Conservation (phyloP, 331 rosid species). For the Rhamnella rubrinervis region DNA sequence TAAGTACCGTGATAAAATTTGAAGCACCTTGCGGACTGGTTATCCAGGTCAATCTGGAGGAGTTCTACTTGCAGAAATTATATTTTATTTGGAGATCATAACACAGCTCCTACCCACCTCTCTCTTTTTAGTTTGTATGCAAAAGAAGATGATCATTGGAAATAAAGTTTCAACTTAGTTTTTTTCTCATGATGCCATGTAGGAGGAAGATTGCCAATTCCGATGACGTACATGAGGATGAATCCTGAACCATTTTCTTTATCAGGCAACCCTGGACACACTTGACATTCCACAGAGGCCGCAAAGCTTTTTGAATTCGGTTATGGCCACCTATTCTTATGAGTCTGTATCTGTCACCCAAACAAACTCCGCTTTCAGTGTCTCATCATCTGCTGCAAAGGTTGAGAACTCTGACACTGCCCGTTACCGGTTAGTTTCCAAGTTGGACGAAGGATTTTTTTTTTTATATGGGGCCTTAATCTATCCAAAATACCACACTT, state of each 20-base stretch:
- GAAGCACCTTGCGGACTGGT: slow-evolving; percentile 89
- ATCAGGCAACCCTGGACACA: slow-evolving; percentile 68
- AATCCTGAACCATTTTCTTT: slow-evolving; percentile 51
- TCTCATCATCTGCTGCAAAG: slow-evolving; percentile 32
- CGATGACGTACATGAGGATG: slow-evolving; percentile 98
- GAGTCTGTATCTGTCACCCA: slow-evolving; percentile 34
- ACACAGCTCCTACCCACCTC: slow-evolving; percentile 53
- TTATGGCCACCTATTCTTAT: slow-evolving; percentile 56
- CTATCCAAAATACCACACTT: too few relatives aligned
- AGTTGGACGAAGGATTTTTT: slow-evolving; percentile 40
- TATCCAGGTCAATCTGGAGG: slow-evolving; percentile 91
- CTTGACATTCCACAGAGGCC: slow-evolving; percentile 79
- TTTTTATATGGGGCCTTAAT: too few relatives aligned
- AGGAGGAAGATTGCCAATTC: slow-evolving; percentile 87
- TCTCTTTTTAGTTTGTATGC: neutral
- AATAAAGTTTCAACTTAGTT: neutral
- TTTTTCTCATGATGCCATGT: slow-evolving; percentile 22
- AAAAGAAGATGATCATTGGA: neutral
- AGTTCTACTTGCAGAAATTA: slow-evolving; percentile 63
- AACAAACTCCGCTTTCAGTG: slow-evolving; percentile 48
- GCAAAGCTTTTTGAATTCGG: slow-evolving; percentile 70
- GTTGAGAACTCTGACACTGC: slow-evolving; percentile 36
- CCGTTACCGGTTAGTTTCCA: slow-evolving; percentile 48
- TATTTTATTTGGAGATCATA: slow-evolving; percentile 70
- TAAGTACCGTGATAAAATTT: slow-evolving; percentile 48